A percentile compares a stretch with the other conserved stretches of the same genome.
Conservation (phyloP, 441 rosid species). For the Syzygium syzygioides region DNA sequence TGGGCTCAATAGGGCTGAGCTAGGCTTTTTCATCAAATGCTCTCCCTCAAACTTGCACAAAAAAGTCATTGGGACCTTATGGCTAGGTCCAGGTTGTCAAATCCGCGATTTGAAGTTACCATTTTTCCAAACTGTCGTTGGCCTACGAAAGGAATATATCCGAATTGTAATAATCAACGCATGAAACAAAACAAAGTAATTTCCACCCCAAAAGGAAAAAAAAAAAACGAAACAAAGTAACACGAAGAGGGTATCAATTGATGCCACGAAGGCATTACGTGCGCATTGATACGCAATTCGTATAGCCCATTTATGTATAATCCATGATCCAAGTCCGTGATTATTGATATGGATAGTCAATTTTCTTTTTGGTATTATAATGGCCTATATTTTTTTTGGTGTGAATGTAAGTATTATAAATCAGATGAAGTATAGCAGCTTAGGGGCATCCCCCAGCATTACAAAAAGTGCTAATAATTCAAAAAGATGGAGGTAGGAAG, state of each 20-base stretch:
- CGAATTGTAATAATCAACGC: neutral
- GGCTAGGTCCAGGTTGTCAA: neutral
- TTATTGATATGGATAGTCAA: neutral
- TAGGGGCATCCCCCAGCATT: no score
- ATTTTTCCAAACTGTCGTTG: neutral
- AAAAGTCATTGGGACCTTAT: neutral
- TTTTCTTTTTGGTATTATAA: neutral
- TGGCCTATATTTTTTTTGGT: no score
- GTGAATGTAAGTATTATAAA: no score
- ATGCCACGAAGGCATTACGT: neutral
- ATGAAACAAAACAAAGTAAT: neutral
- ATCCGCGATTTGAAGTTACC: neutral
- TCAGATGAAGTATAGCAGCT: no score
- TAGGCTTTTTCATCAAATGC: neutral
- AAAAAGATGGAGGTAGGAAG: no score
- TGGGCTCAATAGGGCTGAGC: neutral
- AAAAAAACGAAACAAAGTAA: no score
- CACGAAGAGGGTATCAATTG: neutral
- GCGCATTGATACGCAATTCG: no score
- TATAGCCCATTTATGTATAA: no score
- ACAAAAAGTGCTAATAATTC: no score
- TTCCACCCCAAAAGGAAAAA: neutral
- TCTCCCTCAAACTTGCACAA: neutral
- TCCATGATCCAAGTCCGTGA: no score
- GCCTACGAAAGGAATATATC: neutral